Conservation (phyloP, 257 asterid genomes). For the Catharanthus roseus region DNA sequence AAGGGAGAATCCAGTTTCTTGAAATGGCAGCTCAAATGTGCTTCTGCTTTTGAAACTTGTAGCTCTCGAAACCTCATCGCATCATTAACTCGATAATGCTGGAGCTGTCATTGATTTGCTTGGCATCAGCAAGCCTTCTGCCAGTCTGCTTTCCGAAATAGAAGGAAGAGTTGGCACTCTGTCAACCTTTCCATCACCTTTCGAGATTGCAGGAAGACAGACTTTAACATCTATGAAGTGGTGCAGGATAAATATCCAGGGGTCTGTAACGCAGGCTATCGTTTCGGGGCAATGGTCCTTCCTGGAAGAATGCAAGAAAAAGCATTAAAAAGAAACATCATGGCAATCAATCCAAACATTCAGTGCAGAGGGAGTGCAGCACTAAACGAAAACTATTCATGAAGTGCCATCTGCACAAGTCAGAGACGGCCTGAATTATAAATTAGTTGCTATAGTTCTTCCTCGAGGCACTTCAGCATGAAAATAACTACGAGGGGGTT, state of each 20-base stretch:
- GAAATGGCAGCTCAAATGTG: neutral
- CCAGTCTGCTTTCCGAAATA: neutral
- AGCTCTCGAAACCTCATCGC: neutral
- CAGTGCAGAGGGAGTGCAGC: neutral
- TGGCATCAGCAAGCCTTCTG: neutral
- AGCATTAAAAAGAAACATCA: neutral
- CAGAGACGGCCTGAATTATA: neutral
- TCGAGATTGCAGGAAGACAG: neutral
- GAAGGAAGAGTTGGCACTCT: neutral
- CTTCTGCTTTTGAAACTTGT: neutral
- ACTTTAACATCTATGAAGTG: slow-evolving; percentile 66
- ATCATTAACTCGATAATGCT: neutral
- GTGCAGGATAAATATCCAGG: slow-evolving; percentile 84
- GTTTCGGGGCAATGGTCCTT: slow-evolving; percentile 72
- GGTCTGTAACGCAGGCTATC: slow-evolving; percentile 59
- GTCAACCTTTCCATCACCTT: neutral
- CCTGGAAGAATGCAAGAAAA: slow-evolving; percentile 38
- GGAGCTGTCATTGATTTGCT: neutral
- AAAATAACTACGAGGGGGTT: neutral
- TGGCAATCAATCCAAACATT: neutral
- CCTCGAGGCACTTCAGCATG: neutral
- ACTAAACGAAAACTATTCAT: neutral
- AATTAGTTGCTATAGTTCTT: neutral
- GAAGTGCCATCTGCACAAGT: neutral
- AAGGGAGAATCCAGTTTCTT: neutral